phyloP scores from a whole-genome alignment of 2,329 filamentous ascomycete species.

The Xylaria sp. region DNA sequence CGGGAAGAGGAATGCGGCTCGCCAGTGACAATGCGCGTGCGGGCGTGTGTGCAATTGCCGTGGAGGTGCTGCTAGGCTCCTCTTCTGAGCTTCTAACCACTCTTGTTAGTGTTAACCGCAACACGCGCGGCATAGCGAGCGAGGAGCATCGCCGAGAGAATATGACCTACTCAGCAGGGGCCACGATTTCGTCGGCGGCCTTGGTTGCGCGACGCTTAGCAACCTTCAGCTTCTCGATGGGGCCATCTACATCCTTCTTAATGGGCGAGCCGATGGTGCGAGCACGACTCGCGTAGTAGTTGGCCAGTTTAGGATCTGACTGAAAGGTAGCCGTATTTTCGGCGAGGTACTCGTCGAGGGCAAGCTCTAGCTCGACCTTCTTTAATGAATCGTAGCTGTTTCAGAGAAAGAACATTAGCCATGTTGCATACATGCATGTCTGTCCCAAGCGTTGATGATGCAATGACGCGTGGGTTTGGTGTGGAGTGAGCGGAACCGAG shows the following conservation, averaged over 20 bases:
- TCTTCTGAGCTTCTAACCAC: conserved; percentile 55
- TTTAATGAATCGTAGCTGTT: conserved; percentile 75
- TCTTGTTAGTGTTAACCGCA: conserved; percentile 63
- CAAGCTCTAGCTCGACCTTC: conserved; percentile 82
- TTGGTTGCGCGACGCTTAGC: conserved; percentile 52
- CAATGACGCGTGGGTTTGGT: conserved; percentile 40
- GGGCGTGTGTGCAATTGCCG: conserved; percentile 62
- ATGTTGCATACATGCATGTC: conserved; percentile 36
- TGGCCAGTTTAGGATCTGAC: conserved; percentile 71
- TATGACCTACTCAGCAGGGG: conserved; percentile 78
- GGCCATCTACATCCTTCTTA: conserved; percentile 47
- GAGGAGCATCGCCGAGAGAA: conserved; percentile 54
- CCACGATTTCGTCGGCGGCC: conserved; percentile 73
- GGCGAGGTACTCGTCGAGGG: conserved; percentile 78
- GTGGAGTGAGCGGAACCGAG: conserved; percentile 34
- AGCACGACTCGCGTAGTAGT: conserved; percentile 79
- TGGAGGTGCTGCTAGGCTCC: conserved; percentile 53
- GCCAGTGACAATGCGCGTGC: conserved; percentile 65
- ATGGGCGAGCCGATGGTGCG: conserved; percentile 67
- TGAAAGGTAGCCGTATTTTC: conserved; percentile 74
- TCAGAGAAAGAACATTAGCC: conserved; percentile 40
- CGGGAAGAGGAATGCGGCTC: conserved; percentile 76
- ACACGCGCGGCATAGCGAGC: conserved; percentile 1
- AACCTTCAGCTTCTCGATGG: conserved; percentile 44
- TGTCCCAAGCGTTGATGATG: conserved; percentile 38